Conservation (phyloP, 2,329 filamentous ascomycete species). For the Alternaria infectoria region DNA sequence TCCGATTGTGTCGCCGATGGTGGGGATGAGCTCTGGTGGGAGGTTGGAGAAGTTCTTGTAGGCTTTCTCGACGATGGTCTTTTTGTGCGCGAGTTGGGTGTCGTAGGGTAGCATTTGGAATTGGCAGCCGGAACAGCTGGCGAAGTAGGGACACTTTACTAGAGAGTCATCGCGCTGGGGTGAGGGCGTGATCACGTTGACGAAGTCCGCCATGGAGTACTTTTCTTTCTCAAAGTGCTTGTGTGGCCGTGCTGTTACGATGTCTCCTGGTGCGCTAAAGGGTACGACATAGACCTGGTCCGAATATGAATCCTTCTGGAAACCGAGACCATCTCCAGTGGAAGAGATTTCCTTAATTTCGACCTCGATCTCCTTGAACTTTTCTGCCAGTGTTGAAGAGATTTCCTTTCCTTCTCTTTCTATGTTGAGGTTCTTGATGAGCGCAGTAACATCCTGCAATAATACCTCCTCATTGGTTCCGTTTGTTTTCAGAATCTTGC, state of each 20-base stretch:
- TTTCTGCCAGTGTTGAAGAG: slow-evolving; percentile 61
- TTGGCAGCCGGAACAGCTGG: slow-evolving; percentile 85
- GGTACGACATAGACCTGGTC: slow-evolving; percentile 83
- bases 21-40: slow-evolving; percentile 74
- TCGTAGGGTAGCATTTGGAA: slow-evolving; percentile 95
- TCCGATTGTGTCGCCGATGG: slow-evolving; percentile 82
- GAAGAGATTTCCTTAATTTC: slow-evolving; percentile 85
- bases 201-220: slow-evolving; percentile 81
- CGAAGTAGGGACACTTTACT: slow-evolving; percentile 85
- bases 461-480: slow-evolving; percentile 59
- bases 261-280: slow-evolving; percentile 86
- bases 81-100: slow-evolving; percentile 86
- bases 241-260: slow-evolving; percentile 77
- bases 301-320: slow-evolving; percentile 66
- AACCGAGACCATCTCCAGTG: slow-evolving; percentile 86
- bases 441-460: slow-evolving; percentile 52
- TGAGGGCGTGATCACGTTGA: slow-evolving; percentile 77
- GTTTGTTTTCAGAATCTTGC: slow-evolving; percentile 47
- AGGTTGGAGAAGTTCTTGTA: slow-evolving; percentile 90
- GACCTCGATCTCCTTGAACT: slow-evolving; percentile 78
- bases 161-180: slow-evolving; percentile 77
- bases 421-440: slow-evolving; percentile 48
- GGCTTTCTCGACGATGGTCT: slow-evolving; percentile 85
- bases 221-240: slow-evolving; percentile 69
- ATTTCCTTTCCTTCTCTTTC: slow-evolving; percentile 26